Conservation (phyloP, 2,329 filamentous ascomycete species). For the Alternaria triticina region DNA sequence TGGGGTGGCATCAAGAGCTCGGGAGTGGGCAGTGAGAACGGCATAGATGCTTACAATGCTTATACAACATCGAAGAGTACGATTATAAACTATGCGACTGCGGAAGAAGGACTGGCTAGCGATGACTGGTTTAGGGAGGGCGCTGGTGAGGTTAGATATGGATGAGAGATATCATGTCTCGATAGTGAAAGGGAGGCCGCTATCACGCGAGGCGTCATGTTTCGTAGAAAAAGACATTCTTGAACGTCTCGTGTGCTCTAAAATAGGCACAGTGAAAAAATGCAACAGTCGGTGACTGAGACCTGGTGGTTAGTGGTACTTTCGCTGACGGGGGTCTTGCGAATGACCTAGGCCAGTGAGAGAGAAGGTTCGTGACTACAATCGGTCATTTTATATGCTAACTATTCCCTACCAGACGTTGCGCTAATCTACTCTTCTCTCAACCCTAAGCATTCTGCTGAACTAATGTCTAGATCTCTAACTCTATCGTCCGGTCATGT, state of each 20-base stretch:
- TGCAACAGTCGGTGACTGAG: neutral
- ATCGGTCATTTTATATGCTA: neutral
- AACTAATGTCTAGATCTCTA: neutral
- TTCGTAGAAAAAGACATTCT: neutral
- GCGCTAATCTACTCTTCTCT: neutral
- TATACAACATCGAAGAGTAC: slow-evolving; percentile 66
- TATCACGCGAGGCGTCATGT: neutral
- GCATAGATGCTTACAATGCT: slow-evolving; percentile 58
- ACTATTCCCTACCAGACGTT: too few species aligned
- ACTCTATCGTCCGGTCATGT: neutral
- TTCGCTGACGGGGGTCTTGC: neutral
- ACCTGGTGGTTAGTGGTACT: neutral
- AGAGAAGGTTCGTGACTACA: neutral
- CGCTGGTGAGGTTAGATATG: slow-evolving; percentile 64
- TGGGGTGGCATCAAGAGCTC: slow-evolving; percentile 70
- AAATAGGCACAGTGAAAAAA: neutral
- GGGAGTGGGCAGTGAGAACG: slow-evolving; percentile 76
- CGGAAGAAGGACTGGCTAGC: slow-evolving; percentile 57
- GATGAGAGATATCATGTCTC: slow-evolving; percentile 29
- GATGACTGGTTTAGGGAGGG: slow-evolving; percentile 75
- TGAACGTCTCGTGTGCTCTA: neutral
- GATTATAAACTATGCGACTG: slow-evolving; percentile 70
- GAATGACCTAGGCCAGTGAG: neutral
- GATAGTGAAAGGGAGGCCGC: neutral
- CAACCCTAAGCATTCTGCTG: neutral